Conservation (phyloP, 441 rosid genomes). For the Gossypium armourianum region DNA sequence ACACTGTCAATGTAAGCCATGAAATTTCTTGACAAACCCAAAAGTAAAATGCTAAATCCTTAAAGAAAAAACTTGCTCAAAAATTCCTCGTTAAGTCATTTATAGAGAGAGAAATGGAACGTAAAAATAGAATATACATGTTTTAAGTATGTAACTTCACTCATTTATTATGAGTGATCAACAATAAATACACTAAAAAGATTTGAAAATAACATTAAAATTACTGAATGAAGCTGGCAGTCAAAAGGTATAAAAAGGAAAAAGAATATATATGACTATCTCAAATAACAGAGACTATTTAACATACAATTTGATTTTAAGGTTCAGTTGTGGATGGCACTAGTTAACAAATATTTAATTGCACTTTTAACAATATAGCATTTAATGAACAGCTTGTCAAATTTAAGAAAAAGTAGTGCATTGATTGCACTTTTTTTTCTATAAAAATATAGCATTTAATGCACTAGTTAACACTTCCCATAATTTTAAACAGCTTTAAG, state of each 20-base stretch:
- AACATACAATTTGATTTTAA: background rate
- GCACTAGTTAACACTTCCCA: background rate
- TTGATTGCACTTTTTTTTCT: background rate
- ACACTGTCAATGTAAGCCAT: slow-evolving; percentile 8
- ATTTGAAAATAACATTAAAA: background rate
- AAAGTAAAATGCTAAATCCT: background rate
- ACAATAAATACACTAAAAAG: background rate
- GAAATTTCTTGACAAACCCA: background rate
- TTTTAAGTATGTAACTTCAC: background rate
- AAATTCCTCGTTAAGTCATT: background rate
- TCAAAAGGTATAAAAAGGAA: background rate
- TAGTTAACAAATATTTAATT: background rate
- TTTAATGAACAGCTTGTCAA: background rate
- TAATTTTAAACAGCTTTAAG: background rate
- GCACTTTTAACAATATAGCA: background rate
- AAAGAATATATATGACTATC: background rate
- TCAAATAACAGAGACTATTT: background rate
- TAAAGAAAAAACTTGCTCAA: background rate
- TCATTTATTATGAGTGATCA: background rate
- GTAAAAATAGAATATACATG: background rate
- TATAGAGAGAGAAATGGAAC: background rate
- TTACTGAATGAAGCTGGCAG: background rate
- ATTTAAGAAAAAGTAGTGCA: background rate
- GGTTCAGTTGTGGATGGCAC: background rate
- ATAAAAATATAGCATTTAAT: background rate